Evolutionary conservation across 2,329 filamentous ascomycete genomes (phyloP).

Genomic region (Xylaria sp.): DNA sequence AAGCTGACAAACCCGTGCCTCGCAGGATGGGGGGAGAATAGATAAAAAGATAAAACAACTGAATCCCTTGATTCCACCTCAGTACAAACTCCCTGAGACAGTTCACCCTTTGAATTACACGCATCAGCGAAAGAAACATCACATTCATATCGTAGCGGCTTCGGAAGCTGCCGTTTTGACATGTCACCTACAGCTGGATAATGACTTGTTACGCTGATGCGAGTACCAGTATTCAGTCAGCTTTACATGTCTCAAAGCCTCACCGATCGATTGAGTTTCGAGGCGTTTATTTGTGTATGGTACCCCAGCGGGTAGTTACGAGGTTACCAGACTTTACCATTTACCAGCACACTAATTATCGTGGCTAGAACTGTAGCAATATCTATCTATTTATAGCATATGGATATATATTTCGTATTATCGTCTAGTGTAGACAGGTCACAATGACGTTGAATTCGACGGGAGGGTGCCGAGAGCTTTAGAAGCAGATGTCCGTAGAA

Average conservation of each 20-base stretch:
- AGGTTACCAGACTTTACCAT: background rate
- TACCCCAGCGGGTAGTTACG: background rate
- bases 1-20: conserved; percentile 24
- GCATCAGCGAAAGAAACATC: background rate
- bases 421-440: background rate
- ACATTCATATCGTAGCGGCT: background rate
- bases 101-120: conserved; percentile 6
- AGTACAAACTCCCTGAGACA: background rate
- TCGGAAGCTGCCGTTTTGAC: conserved; percentile 22
- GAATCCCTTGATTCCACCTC: conserved; percentile 17
- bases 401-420: background rate
- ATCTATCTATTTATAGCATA: conserved; percentile 3
- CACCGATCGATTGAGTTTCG: conserved; percentile 1
- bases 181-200: conserved; percentile 11
- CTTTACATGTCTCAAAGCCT: conserved; percentile 23
- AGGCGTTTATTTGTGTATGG: background rate
- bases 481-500: no score
- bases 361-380: conserved; percentile 6
- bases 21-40: conserved; percentile 2
- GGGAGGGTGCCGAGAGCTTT: background rate
- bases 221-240: background rate
- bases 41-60: background rate
- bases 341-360: background rate
- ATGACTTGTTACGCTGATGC: conserved; percentile 1
- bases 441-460: background rate